phyloP scores from a whole-genome alignment of 345 rosid species.

The Chamaenerion angustifolium region DNA sequence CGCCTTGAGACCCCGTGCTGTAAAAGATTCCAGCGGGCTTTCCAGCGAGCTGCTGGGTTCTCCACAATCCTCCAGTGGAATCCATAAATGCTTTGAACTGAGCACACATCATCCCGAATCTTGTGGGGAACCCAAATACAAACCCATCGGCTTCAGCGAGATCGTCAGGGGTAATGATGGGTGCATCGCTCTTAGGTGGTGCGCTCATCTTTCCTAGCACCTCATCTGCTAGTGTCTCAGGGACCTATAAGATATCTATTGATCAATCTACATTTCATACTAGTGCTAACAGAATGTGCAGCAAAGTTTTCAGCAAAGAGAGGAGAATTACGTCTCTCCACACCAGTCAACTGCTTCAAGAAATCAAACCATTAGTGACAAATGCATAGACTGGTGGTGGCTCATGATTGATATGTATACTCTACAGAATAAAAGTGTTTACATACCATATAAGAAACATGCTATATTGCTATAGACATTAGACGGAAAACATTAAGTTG shows the following conservation, averaged over 20 bases:
- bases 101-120: conserved; percentile 95
- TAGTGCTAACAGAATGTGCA: too few species aligned
- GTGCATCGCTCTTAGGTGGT: conserved; percentile 66
- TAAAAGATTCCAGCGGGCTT: conserved; percentile 87
- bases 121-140: conserved; percentile 80
- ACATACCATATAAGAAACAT: too few species aligned
- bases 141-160: conserved; percentile 82
- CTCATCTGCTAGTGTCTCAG: conserved; percentile 77
- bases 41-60: conserved; percentile 82
- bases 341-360: too few species aligned
- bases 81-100: conserved; percentile 88
- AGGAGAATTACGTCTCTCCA: too few species aligned
- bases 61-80: conserved; percentile 84
- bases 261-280: background rate
- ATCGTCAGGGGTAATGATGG: conserved; percentile 54
- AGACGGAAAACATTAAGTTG: too few species aligned
- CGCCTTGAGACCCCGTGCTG: conserved; percentile 96
- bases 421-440: too few species aligned
- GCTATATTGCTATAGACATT: too few species aligned
- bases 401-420: too few species aligned
- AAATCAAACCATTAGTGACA: too few species aligned
- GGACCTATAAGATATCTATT: conserved; percentile 34
- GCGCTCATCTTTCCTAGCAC: conserved; percentile 80
- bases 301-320: too few species aligned
- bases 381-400: too few species aligned